Conservation (phyloP, 2,329 filamentous ascomycete species). For the Furcasterigmium sp. region DNA sequence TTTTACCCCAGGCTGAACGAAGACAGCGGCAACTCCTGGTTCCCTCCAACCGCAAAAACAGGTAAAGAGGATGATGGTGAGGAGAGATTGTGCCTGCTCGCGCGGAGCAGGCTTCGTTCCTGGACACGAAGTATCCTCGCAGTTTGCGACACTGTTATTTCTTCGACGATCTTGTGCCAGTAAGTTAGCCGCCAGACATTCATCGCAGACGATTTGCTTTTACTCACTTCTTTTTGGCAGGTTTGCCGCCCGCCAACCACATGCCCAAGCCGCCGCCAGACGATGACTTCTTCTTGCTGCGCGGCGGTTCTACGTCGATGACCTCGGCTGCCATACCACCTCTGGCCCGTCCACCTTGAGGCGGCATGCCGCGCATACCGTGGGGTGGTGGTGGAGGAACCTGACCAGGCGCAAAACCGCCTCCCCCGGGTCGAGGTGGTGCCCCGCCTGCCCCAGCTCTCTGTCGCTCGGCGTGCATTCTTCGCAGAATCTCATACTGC, state of each 20-base stretch:
- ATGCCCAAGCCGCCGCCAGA: conserved; percentile 23
- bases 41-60: background rate
- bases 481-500: too few relatives aligned
- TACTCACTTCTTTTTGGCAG: conserved; percentile 18
- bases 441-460: background rate
- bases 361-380: background rate
- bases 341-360: background rate
- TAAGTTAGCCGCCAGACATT: too few relatives aligned
- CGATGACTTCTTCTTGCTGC: conserved; percentile 18
- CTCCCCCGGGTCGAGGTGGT: conserved; percentile 5
- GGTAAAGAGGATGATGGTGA: background rate
- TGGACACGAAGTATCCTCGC: too few relatives aligned
- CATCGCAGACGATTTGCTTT: too few relatives aligned
- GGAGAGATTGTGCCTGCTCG: too few relatives aligned
- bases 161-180: conserved; percentile 1
- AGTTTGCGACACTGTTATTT: conserved; percentile 5
- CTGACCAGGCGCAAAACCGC: background rate
- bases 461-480: conserved; percentile 2
- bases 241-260: conserved; percentile 24
- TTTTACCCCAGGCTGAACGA: background rate
- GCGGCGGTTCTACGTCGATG: conserved; percentile 16
- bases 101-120: too few relatives aligned
- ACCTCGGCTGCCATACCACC: conserved; percentile 10
- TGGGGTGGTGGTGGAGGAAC: conserved; percentile 2
- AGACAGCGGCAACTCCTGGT: background rate